Conservation (phyloP, 2,329 filamentous ascomycete species). For the Parascedosporium putredinis region DNA sequence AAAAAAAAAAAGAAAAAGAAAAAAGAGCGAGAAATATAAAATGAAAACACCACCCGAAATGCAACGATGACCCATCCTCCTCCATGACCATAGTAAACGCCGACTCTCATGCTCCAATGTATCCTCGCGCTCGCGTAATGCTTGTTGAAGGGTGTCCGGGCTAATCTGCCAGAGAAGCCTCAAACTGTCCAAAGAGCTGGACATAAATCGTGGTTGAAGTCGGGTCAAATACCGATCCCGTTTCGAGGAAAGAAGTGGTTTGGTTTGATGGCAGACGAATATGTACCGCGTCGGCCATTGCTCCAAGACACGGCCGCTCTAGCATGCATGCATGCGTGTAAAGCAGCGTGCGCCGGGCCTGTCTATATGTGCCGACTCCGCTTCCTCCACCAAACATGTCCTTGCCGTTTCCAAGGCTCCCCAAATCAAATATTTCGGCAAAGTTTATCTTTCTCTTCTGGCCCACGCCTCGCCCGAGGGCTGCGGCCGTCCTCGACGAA, state of each 20-base stretch:
- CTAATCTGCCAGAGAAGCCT: not conserved
- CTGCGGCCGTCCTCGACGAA: conserved; percentile 16
- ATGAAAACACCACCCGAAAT: conserved; percentile 2
- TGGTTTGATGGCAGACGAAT: not conserved
- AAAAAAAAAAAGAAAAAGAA: not conserved
- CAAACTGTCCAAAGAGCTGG: not conserved
- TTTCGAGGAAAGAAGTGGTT: not conserved
- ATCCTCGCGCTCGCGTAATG: conserved; percentile 1
- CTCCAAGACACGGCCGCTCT: too few species aligned
- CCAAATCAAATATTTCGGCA: conserved; percentile 65
- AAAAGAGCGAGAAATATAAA: not conserved
- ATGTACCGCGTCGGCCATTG: not conserved
- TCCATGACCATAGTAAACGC: not conserved
- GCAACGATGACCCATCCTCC: not conserved
- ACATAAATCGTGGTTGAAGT: not conserved
- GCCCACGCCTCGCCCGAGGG: conserved; percentile 55
- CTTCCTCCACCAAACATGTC: conserved; percentile 45
- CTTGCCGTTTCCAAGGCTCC: conserved; percentile 51
- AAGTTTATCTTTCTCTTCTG: conserved; percentile 65
- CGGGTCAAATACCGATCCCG: not conserved
- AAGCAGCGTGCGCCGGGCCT: not conserved
- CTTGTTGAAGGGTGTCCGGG: not conserved
- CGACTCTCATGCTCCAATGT: not conserved
- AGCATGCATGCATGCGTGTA: too few species aligned
- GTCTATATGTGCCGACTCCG: conserved; percentile 35